phyloP scores from a whole-genome alignment of 768 basidiomycete genomes.

The Cytidiella melzeri region DNA sequence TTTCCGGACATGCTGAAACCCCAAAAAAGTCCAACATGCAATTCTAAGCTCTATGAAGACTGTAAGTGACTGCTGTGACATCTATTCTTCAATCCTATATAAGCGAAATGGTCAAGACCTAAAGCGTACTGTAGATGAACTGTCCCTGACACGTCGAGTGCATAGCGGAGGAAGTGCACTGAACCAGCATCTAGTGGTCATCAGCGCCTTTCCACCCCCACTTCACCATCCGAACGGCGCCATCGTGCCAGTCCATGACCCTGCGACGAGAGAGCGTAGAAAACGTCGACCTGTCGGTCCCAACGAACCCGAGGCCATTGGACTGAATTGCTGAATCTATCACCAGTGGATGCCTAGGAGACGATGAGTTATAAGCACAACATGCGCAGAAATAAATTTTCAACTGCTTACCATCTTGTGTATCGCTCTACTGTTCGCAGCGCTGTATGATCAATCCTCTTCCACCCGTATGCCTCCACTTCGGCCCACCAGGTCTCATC shows the following conservation, averaged over 20 bases:
- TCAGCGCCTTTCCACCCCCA: conserved; percentile 59
- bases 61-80: too few species aligned
- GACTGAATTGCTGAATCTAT: conserved; percentile 72
- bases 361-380: background rate
- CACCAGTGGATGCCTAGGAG: conserved; percentile 57
- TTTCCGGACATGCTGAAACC: too few species aligned
- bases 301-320: conserved; percentile 60
- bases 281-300: conserved; percentile 69
- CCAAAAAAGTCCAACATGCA: too few species aligned
- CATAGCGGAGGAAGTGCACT: too few species aligned
- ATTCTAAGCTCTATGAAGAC: too few species aligned
- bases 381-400: too few species aligned
- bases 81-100: too few species aligned
- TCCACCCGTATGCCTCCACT: conserved; percentile 32
- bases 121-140: too few species aligned
- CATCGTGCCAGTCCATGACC: conserved; percentile 61
- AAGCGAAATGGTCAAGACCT: too few species aligned
- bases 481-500: conserved; percentile 36
- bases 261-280: conserved; percentile 57
- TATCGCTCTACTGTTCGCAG: conserved; percentile 28
- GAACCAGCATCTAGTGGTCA: conserved; percentile 34
- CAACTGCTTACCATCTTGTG: conserved; percentile 33
- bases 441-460: conserved; percentile 26
- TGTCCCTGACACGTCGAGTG: too few species aligned
- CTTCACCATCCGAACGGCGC: conserved; percentile 42